Evolutionary conservation across 257 asterid species (phyloP).

Genomic region (Penstemon davidsonii): DNA sequence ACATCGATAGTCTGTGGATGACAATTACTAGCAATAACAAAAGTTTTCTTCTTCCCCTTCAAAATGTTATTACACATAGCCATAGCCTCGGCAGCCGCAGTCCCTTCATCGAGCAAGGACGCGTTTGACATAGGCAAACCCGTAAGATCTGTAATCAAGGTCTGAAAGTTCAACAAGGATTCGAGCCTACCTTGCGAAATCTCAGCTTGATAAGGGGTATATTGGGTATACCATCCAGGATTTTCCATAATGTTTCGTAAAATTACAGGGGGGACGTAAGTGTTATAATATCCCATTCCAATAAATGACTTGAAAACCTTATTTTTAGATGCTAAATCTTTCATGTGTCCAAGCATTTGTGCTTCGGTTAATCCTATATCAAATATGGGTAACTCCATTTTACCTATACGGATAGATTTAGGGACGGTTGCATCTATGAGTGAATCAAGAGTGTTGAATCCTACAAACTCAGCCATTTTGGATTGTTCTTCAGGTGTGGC

Average conservation of each 20-base stretch:
- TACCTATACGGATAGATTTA: conserved; percentile 64
- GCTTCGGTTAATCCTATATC: conserved; percentile 84
- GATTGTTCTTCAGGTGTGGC: conserved; percentile 89
- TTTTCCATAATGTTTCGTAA: conserved; percentile 87
- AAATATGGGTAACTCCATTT: conserved; percentile 70
- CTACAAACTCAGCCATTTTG: conserved; percentile 74
- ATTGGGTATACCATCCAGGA: conserved; percentile 99
- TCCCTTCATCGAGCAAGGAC: conserved; percentile 89
- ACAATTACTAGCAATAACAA: conserved; percentile 83
- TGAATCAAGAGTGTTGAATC: conserved; percentile 54
- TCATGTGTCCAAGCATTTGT: conserved; percentile 87
- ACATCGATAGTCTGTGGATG: conserved; percentile 95
- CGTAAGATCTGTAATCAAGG: conserved; percentile 87
- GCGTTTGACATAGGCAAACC: conserved; percentile 97
- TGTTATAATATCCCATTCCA: conserved; percentile 94
- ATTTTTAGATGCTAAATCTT: conserved; percentile 68
- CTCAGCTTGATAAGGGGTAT: conserved; percentile 99
- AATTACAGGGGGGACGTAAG: conserved; percentile 89
- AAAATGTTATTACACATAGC: conserved; percentile 94
- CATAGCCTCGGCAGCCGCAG: conserved; percentile 99
- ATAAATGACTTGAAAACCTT: conserved; percentile 76
- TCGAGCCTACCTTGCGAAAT: conserved; percentile 96
- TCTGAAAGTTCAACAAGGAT: conserved; percentile 83
- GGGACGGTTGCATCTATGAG: conserved; percentile 95
- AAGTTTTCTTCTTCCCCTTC: conserved; percentile 89